Percentiles rank a stretch among this genome's conserved stretches.
Evolutionary conservation across 202 grass and related monocot genomes (phyloP).

Genomic region (Saccharum hybrid): DNA sequence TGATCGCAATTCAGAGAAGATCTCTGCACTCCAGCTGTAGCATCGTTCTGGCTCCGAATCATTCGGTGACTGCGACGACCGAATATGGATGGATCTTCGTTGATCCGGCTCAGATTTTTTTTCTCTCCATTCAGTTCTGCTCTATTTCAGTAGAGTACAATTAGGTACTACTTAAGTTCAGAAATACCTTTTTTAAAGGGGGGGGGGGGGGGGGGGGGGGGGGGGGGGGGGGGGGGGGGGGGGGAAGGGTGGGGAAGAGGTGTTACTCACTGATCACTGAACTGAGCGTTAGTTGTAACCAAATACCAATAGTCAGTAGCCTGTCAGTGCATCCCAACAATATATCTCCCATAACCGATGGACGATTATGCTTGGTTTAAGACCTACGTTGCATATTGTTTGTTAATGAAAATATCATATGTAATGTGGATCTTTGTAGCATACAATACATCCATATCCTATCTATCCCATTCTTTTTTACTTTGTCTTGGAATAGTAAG

Average conservation of each 20-base stretch:
- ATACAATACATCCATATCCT: not conserved
- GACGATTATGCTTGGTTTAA: not conserved
- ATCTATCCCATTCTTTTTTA: too few species aligned
- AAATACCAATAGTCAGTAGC: not conserved
- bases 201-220: too few species aligned
- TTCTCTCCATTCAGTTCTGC: not conserved
- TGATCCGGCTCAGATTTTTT: conserved; percentile 19
- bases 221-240: too few species aligned
- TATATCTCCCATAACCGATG: not conserved
- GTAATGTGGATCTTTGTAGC: not conserved
- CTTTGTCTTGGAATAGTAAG: too few species aligned
- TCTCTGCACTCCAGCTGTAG: conserved; percentile 15
- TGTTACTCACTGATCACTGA: not conserved
- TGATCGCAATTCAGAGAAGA: conserved; percentile 35
- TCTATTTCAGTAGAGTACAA: not conserved
- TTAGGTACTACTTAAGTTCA: not conserved
- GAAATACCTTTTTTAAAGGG: not conserved
- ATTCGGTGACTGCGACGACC: conserved; percentile 16
- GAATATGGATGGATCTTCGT: conserved; percentile 35
- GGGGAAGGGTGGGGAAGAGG: too few species aligned
- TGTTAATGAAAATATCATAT: not conserved
- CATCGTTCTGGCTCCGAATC: not conserved
- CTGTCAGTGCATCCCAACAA: not conserved
- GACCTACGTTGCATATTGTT: not conserved
- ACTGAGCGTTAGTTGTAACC: conserved; percentile 11